Conservation (phyloP, 1,284 basidiomycete genomes). For the Tetrapyrgos nigripes region DNA sequence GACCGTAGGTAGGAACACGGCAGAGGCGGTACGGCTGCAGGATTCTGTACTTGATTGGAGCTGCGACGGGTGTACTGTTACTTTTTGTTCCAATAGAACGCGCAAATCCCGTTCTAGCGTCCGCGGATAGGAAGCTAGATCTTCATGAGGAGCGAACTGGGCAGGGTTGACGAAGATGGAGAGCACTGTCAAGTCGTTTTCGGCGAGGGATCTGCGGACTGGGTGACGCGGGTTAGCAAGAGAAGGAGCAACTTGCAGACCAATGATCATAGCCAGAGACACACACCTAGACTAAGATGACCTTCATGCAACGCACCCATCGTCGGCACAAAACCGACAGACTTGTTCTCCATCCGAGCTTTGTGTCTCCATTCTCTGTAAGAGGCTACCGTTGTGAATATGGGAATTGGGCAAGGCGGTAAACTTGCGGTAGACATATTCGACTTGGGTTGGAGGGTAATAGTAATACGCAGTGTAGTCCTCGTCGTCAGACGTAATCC, state of each 20-base stretch:
- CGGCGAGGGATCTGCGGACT: constrained; percentile 75
- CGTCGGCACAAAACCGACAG: constrained; percentile 93
- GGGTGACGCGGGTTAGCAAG: too few relatives aligned
- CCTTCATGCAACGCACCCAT: constrained; percentile 98
- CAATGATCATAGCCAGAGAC: not conserved
- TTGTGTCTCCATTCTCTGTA: constrained; percentile 81
- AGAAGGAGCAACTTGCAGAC: not conserved
- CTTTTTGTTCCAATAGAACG: constrained; percentile 46
- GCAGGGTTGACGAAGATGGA: constrained; percentile 99
- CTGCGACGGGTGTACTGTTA: too few relatives aligned
- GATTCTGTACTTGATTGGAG: constrained; percentile 11
- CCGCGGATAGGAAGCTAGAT: constrained; percentile 90
- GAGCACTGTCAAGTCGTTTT: constrained; percentile 89
- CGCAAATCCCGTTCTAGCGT: constrained; percentile 75
- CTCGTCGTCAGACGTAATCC: too few relatives aligned
- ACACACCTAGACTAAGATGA: constrained; percentile 86
- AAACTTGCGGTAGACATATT: constrained; percentile 25
- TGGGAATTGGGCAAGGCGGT: constrained; percentile 67
- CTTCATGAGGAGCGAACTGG: constrained; percentile 97
- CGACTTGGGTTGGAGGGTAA: too few relatives aligned
- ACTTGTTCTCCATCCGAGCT: constrained; percentile 64
- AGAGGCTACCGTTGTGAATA: constrained; percentile 75
- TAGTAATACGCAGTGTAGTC: too few relatives aligned
- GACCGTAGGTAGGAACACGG: constrained; percentile 82
- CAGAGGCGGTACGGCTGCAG: constrained; percentile 54